Evolutionary conservation across 2,329 filamentous ascomycete species (phyloP).

Genomic region (Cordyceps javanica): DNA sequence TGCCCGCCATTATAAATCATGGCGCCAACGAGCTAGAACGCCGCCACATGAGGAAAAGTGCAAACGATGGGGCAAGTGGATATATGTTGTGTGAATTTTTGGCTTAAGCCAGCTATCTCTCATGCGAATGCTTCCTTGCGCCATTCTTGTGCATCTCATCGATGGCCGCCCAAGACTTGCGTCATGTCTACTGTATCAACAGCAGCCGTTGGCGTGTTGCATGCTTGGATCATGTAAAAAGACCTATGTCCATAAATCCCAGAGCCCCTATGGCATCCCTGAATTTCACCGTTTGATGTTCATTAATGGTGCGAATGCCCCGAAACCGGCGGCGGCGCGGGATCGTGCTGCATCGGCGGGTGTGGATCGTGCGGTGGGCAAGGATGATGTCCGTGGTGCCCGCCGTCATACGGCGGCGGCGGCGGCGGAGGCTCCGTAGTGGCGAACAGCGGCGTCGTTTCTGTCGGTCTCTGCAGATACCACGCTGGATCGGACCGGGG

Average conservation of each 20-base stretch:
- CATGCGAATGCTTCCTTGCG: too few species aligned
- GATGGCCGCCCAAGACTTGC: too few species aligned
- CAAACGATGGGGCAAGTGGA: too few species aligned
- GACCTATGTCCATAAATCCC: too few species aligned
- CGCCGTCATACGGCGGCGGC: background rate
- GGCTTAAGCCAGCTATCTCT: too few species aligned
- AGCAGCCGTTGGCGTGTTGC: too few species aligned
- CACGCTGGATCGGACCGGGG: background rate
- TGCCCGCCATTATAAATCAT: constrained; percentile 11
- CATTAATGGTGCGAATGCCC: background rate
- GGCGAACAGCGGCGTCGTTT: background rate
- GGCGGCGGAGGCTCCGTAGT: background rate
- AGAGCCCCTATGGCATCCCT: too few species aligned
- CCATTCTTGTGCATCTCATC: too few species aligned
- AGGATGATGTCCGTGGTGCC: background rate
- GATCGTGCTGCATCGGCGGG: background rate
- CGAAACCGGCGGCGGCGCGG: background rate
- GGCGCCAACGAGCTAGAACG: background rate
- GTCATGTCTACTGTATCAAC: too few species aligned
- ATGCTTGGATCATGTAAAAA: too few species aligned
- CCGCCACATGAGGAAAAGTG: background rate
- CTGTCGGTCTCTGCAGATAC: background rate
- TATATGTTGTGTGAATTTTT: too few species aligned
- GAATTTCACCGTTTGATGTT: too few species aligned
- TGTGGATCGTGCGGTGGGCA: background rate